phyloP scores from a whole-genome alignment of 192 early-diverging fungal genomes.

The Podila epigama region DNA sequence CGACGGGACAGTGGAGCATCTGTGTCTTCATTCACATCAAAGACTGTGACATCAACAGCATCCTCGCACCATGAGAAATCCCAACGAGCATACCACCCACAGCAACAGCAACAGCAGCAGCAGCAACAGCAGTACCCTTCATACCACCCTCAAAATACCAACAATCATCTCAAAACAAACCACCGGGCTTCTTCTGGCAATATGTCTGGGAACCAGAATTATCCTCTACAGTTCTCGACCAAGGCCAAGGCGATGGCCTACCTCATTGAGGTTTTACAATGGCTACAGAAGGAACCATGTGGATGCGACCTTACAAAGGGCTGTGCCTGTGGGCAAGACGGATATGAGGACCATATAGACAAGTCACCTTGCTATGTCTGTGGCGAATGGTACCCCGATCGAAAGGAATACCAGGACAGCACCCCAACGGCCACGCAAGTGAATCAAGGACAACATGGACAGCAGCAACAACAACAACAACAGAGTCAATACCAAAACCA shows the following conservation, averaged over 20 bases:
- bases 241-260: conserved; percentile 41
- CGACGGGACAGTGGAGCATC: not conserved
- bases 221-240: conserved; percentile 47
- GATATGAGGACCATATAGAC: conserved; percentile 31
- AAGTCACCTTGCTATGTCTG: conserved; percentile 44
- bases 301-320: conserved; percentile 32
- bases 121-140: not conserved
- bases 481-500: not conserved
- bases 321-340: conserved; percentile 30
- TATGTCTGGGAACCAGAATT: not conserved
- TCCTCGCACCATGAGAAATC: not conserved
- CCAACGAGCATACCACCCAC: not conserved
- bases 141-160: not conserved
- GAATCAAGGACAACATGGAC: not conserved
- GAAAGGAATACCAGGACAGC: not conserved
- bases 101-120: conserved; percentile 9
- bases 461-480: not conserved
- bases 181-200: not conserved
- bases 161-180: not conserved
- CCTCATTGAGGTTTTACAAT: conserved; percentile 27
- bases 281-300: conserved; percentile 30
- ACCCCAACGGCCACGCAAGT: not conserved
- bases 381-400: conserved; percentile 41
- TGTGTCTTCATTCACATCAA: not conserved
- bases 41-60: not conserved